Base-by-base conservation (phyloP, 2,329 filamentous ascomycete species). In the Aspergillus sclerotialis region DNA sequence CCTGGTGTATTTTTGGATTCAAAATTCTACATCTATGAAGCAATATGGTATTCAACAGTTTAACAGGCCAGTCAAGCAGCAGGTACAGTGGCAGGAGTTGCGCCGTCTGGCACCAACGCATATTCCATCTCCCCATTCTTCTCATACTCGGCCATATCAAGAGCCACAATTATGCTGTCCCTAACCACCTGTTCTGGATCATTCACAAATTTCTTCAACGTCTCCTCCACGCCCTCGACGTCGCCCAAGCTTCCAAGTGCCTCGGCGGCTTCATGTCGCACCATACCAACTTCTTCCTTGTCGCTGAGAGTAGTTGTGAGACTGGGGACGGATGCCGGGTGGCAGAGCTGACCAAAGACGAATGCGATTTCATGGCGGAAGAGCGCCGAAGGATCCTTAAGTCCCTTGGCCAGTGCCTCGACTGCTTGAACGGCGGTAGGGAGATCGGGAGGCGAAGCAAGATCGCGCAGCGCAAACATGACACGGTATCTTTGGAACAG, bases 291-390 rank as follows among this genome's bases (percentile, higher is more conserved):
- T 67, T 98, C 92, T 36, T 84, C 71, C 31, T 76, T 67, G 59
- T 98, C 74, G 51, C 83, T 83, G 39, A 98, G 70, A 1, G 84
- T 80, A 33, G 76, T 78, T 11, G 83, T 82, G 38, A 98, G 75
- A 39, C 86, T 86, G 4, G 92, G 89, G 47, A 98, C 95, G 1
- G 88, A 94, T n/a, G 90, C 90, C 1, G 92, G 92, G 56, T 98
- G 92, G 36, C 84, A 88, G 33, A 98, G 73, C 63, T 98, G 92
- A 36, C 92, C 92, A 50, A 98, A 98, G 10, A 98, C 92, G 59
- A 98, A 98, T 10, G 92, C 92, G 46, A 98, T 88, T 60, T 98
- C 92, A 67, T 98, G 92, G 47, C 92, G 82, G 74, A 98, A 96
- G 6, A 98, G 78, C 4, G 89, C 89, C 31, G 89, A 95, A 12